phyloP scores from a whole-genome alignment of 2,329 filamentous ascomycete species.

The Sphaerulina musiva region DNA sequence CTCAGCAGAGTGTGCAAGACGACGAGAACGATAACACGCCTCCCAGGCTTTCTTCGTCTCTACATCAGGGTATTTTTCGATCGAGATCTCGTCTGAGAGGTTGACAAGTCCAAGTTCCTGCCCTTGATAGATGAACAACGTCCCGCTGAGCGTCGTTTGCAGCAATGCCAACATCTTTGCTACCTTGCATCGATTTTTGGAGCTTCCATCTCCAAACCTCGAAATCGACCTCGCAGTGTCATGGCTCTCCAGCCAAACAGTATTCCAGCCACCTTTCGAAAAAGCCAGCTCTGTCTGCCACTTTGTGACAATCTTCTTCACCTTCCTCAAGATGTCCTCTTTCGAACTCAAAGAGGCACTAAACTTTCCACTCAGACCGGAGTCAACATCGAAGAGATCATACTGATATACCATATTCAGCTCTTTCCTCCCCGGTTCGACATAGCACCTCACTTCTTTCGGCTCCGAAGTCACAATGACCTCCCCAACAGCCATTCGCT shows the following conservation, averaged over 20 bases:
- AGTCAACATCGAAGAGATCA: constrained; percentile 49
- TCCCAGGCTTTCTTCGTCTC: constrained; percentile 35
- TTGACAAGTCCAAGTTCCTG: constrained; percentile 62
- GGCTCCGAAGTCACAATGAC: constrained; percentile 43
- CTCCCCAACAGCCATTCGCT: constrained; percentile 47
- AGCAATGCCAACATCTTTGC: constrained; percentile 56
- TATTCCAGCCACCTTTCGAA: constrained; percentile 56
- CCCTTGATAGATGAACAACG: constrained; percentile 60
- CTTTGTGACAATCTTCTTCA: constrained; percentile 50
- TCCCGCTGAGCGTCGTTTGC: constrained; percentile 52
- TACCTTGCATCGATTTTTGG: constrained; percentile 37
- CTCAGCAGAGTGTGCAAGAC: neutral
- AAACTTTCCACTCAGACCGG: constrained; percentile 40
- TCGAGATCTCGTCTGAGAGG: constrained; percentile 52
- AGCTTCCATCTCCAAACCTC: constrained; percentile 48
- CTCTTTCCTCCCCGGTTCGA: constrained; percentile 49
- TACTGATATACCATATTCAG: constrained; percentile 68
- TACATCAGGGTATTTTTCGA: constrained; percentile 61
- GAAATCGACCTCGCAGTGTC: constrained; percentile 56
- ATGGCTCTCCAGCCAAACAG: constrained; percentile 59
- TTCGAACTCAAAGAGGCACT: constrained; percentile 42
- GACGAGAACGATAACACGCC: neutral
- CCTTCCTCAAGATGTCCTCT: constrained; percentile 31
- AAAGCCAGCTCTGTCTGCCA: constrained; percentile 55
- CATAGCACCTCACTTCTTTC: constrained; percentile 46